phyloP scores from a whole-genome alignment of 1,284 basidiomycete genomes.

The Austroboletus niveus region DNA sequence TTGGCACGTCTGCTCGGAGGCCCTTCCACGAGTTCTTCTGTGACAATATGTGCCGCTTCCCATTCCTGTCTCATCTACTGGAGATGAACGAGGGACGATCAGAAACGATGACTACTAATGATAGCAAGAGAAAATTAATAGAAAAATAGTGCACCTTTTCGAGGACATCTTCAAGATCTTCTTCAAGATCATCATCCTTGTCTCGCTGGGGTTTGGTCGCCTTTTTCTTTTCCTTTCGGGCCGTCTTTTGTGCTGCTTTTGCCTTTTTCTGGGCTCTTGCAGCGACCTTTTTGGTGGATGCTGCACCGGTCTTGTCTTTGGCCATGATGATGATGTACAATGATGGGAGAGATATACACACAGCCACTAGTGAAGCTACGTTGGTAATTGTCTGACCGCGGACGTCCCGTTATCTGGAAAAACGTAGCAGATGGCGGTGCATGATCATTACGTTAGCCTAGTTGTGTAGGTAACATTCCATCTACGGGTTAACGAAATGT shows the following conservation, averaged over 20 bases:
- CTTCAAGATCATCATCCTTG: constrained; percentile 61
- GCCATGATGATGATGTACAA: constrained; percentile 11
- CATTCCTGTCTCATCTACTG: constrained; percentile 73
- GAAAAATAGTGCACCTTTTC: constrained; percentile 53
- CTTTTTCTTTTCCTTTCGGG: constrained; percentile 71
- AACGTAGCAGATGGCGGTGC: no score
- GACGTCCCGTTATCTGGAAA: no score
- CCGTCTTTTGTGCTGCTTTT: constrained; percentile 66
- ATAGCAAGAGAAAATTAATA: background rate
- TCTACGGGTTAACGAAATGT: no score
- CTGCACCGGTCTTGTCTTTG: constrained; percentile 13
- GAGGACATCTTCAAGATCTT: constrained; percentile 79
- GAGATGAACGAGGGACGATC: constrained; percentile 1
- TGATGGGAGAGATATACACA: background rate
- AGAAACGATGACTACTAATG: background rate
- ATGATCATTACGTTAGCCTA: no score
- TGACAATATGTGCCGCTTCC: constrained; percentile 73
- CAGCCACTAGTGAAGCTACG: no score
- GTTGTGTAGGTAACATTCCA: no score
- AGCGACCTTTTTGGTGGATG: constrained; percentile 46
- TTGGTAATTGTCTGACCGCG: no score
- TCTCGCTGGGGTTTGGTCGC: constrained; percentile 41
- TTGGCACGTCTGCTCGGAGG: constrained; percentile 81
- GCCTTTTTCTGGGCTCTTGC: constrained; percentile 73
- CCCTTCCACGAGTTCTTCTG: constrained; percentile 73